Evolutionary conservation across 2,329 filamentous ascomycete species (phyloP).

Genomic region (Beauveria sp.): DNA sequence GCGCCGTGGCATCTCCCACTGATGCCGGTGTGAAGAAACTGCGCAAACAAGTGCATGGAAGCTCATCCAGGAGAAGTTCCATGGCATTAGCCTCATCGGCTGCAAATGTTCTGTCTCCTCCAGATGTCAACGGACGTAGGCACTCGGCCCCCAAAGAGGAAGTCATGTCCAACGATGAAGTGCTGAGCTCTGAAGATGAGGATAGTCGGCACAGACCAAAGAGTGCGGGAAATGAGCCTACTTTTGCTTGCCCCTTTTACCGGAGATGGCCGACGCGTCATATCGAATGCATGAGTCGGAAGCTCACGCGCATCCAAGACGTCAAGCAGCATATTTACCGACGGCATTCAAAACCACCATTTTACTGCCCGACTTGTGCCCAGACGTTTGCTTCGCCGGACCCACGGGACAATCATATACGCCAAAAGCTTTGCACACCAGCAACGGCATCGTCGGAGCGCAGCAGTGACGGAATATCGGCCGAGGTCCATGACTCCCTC

Average conservation of each 20-base stretch:
- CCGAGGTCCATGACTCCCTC: slow-evolving; percentile 8
- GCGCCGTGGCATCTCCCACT: background rate
- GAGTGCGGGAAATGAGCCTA: background rate
- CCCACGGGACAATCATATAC: slow-evolving; percentile 10
- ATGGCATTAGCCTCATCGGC: background rate
- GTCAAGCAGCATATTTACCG: slow-evolving; percentile 17
- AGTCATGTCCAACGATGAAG: background rate
- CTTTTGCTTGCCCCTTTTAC: slow-evolving; percentile 16
- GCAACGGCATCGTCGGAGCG: background rate
- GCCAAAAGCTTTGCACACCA: background rate
- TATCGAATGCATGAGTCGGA: slow-evolving; percentile 13
- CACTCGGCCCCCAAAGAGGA: background rate
- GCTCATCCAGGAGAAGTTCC: background rate
- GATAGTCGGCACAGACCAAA: slow-evolving; percentile 7
- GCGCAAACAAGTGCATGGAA: background rate
- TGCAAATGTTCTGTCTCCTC: background rate
- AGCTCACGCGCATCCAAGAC: slow-evolving; percentile 15
- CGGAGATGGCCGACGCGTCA: slow-evolving; percentile 12
- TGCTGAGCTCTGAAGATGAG: slow-evolving; percentile 5
- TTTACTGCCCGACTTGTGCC: slow-evolving; percentile 13
- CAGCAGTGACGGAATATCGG: slow-evolving; percentile 7
- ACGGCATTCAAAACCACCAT: slow-evolving; percentile 7
- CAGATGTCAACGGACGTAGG: background rate
- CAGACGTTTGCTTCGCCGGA: background rate
- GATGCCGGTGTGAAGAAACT: background rate